phyloP scores from a whole-genome alignment of 306 rosid genomes.

The Parietaria judaica region DNA sequence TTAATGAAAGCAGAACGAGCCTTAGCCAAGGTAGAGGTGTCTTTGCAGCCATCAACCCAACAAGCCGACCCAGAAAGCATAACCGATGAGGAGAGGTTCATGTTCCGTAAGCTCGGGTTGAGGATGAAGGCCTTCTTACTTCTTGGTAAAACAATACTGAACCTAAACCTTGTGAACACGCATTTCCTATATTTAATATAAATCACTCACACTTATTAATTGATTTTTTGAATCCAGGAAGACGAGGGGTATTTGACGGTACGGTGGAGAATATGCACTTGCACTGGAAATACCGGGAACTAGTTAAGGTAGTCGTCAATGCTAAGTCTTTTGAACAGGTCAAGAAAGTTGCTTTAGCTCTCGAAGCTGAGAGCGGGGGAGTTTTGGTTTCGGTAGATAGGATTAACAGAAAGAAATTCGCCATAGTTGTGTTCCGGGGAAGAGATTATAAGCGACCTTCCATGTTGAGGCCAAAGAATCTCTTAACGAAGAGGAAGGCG shows the following conservation, averaged over 20 bases:
- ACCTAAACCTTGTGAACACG: constrained; percentile 1
- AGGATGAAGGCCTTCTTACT: constrained; percentile 97
- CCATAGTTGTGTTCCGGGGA: constrained; percentile 75
- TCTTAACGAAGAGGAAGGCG: constrained; percentile 94
- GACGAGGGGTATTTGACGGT: constrained; percentile 97
- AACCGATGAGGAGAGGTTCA: constrained; percentile 94
- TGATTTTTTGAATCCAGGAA: constrained; percentile 49
- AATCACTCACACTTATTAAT: constrained; percentile 18
- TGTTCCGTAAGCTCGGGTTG: constrained; percentile 96
- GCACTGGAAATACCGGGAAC: constrained; percentile 96
- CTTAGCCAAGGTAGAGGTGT: constrained; percentile 65
- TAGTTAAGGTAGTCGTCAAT: constrained; percentile 74
- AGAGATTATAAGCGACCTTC: constrained; percentile 77
- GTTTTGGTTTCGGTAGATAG: constrained; percentile 86
- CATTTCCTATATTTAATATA: neutral
- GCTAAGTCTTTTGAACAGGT: constrained; percentile 77
- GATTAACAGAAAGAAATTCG: constrained; percentile 64
- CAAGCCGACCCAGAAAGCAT: constrained; percentile 79
- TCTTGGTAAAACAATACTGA: constrained; percentile 53
- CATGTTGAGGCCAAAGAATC: constrained; percentile 82
- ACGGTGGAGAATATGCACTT: constrained; percentile 97
- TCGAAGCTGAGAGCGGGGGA: constrained; percentile 98
- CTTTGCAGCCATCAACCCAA: constrained; percentile 54
- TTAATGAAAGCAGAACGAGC: constrained; percentile 66
- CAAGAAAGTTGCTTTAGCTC: constrained; percentile 73